A percentile compares a stretch with the other conserved stretches of the same genome.
Conservation (phyloP, 345 rosid genomes). For the Luvunga scandens region DNA sequence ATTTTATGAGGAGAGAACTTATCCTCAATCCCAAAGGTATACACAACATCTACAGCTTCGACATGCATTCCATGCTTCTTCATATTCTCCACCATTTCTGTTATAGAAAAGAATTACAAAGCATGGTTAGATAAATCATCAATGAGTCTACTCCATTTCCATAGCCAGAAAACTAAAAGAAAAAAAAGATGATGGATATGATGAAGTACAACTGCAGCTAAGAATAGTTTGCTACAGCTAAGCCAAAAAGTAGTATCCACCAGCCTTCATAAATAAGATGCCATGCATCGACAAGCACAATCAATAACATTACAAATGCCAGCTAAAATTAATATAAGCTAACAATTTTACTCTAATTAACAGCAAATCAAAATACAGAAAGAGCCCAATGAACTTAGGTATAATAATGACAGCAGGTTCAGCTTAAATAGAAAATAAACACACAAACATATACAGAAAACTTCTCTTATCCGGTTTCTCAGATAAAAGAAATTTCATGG, state of each 20-base stretch:
- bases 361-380: neutral
- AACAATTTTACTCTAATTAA: neutral
- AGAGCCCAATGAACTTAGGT: neutral
- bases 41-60: constrained; percentile 64
- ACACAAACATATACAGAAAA: no score
- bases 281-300: neutral
- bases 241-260: neutral
- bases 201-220: neutral
- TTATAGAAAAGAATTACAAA: constrained; percentile 13
- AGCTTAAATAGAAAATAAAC: neutral
- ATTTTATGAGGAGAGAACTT: constrained; percentile 50
- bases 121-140: neutral
- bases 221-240: neutral
- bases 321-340: neutral
- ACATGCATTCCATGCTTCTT: constrained; percentile 47
- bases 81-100: constrained; percentile 56
- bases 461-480: neutral
- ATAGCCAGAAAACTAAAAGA: neutral
- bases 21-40: constrained; percentile 54
- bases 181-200: neutral
- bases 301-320: neutral
- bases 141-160: neutral
- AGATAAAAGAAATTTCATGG: neutral
- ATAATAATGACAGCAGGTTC: neutral
- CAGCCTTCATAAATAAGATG: neutral